Evolutionary conservation across 2,329 filamentous ascomycete species (phyloP).

Genomic region (Tolypocladium cylindrosporum): DNA sequence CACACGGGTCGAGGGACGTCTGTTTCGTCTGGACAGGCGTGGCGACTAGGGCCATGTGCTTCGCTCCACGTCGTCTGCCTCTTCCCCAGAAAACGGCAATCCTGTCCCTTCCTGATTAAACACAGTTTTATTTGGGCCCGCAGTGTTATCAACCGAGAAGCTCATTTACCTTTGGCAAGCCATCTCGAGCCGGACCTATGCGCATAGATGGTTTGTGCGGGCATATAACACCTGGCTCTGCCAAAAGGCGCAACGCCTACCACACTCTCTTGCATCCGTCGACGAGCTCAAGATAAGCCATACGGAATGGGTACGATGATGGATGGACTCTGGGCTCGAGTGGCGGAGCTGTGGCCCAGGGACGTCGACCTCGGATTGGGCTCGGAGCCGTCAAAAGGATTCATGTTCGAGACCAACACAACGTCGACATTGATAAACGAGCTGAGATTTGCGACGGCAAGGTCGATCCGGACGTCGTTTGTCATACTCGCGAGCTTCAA

Average conservation of each 20-base stretch:
- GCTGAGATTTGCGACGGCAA: slow-evolving; percentile 41
- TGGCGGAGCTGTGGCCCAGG: slow-evolving; percentile 8
- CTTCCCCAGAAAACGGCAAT: not conserved
- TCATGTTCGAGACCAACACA: slow-evolving; percentile 26
- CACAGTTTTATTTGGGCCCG: not conserved
- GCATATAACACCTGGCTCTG: not conserved
- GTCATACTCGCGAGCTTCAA: slow-evolving; percentile 54
- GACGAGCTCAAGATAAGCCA: not conserved
- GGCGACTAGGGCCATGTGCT: not conserved
- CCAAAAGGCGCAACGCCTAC: slow-evolving; percentile 10
- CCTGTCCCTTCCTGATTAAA: not conserved
- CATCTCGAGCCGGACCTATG: not conserved
- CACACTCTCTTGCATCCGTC: not conserved
- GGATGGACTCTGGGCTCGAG: slow-evolving; percentile 4
- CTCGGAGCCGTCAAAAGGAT: slow-evolving; percentile 10
- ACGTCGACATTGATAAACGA: slow-evolving; percentile 38
- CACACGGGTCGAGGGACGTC: not conserved
- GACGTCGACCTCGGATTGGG: slow-evolving; percentile 3
- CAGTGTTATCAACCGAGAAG: not conserved
- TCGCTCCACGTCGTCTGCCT: not conserved
- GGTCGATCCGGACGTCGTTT: slow-evolving; percentile 50
- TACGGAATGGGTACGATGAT: not conserved
- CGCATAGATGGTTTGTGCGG: not conserved
- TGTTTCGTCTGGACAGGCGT: not conserved
- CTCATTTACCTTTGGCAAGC: not conserved